Evolutionary conservation across 768 basidiomycete genomes (phyloP).

Genomic region (Sarcodon sp.): DNA sequence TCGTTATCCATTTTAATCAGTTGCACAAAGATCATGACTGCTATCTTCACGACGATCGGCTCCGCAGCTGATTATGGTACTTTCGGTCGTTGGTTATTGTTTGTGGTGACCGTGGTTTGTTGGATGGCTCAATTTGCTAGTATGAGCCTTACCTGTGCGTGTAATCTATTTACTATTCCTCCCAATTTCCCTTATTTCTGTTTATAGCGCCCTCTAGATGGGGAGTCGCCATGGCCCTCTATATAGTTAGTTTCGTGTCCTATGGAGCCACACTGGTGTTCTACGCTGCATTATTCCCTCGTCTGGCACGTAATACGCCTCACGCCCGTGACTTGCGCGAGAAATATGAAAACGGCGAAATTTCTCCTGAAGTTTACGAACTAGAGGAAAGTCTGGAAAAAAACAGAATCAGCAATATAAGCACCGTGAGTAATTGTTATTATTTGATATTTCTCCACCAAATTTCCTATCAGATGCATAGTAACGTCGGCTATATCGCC

Average conservation of each 20-base stretch:
- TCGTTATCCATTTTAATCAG: neutral
- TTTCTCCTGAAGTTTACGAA: conserved; percentile 52
- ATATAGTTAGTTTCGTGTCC: conserved; percentile 67
- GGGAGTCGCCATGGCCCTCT: conserved; percentile 66
- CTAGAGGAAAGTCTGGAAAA: conserved; percentile 69
- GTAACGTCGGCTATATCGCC: conserved; percentile 63
- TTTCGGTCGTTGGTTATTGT: conserved; percentile 72
- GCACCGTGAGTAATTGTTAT: conserved; percentile 37
- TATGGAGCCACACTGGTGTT: conserved; percentile 78
- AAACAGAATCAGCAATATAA: conserved; percentile 77
- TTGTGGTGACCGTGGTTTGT: conserved; percentile 57
- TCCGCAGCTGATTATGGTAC: conserved; percentile 63
- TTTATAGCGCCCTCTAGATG: conserved; percentile 48
- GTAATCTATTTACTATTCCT: neutral
- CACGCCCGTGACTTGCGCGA: conserved; percentile 42
- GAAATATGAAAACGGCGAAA: conserved; percentile 46
- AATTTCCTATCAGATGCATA: conserved; percentile 38
- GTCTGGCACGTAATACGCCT: conserved; percentile 66
- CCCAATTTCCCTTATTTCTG: neutral
- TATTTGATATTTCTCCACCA: neutral
- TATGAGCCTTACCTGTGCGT: conserved; percentile 58
- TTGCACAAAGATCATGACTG: conserved; percentile 51
- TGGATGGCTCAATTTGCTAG: conserved; percentile 76
- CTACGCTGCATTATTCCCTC: conserved; percentile 67
- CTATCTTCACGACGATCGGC: conserved; percentile 65